Base-by-base conservation (phyloP, 768 basidiomycete species). In the Serendipita vermifera region DNA sequence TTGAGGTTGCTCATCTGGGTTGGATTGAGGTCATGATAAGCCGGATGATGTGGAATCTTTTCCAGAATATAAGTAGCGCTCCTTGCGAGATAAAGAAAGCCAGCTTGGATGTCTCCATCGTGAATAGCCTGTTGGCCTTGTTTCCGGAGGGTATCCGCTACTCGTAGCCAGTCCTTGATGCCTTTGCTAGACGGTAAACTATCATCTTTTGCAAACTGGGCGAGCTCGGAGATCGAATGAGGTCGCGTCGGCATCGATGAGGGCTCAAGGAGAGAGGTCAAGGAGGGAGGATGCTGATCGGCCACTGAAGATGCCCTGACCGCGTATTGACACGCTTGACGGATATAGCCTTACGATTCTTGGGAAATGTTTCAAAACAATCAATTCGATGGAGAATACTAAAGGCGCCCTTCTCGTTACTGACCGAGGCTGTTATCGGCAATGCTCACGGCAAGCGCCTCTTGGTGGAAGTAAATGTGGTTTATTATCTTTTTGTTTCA, bases 61-160 rank as follows among this genome's bases (percentile, higher is more conserved):
- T 90, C 85, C 9, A 87, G 76, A 20, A 87, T 83, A 57, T 89
- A 70, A 1, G 83, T 86, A 0, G 85, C 85, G 6, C 86, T 83
- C 58, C 74, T 78, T 2, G 86, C 86, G 51, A 77, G 79, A 59
- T 79, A 74, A 15, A 88, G 72, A 66, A 87, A 89, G 1, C 82
- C 83, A n/a, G 67, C 71, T 64, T 88, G 83, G 46, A 81, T 70
- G 65, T 89, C 80, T 1, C 76, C 75, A 11, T 55, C 56, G 36
- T 56, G 43, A 7, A 26, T 43, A 38, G 58, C 57, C 31, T 58
- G 29, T n/a, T 36, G 39, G 32, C 38, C 60, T 40, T 62, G 32
- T 26, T 43, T 53, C 27, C 57, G 38, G 56, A 64, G 60, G 31
- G 53, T 55, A 38, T 46, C 58, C 15, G 61, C 58, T 48, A 48